Percentiles rank a stretch among this genome's conserved stretches.
These are phyloP conservation scores for Cucumis cinereus DNA, from an alignment of 306 rosid species.

Conservation along the genomic window DNA sequence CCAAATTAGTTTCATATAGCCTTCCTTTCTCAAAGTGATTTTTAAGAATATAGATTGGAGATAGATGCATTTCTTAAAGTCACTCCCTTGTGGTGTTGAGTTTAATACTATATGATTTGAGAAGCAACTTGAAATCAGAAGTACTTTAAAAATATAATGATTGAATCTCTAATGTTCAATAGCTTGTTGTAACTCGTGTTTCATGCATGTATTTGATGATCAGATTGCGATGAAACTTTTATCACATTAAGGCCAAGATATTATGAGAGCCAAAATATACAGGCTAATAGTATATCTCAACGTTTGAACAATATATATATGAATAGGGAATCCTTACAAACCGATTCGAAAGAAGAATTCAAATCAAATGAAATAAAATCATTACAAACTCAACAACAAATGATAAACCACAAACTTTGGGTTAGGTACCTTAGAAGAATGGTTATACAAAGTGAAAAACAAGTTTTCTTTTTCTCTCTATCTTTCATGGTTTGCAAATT, in stretches of 20 bases:
- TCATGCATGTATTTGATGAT: not conserved
- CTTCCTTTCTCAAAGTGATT: not conserved
- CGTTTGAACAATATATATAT: not conserved
- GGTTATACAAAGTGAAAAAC: not conserved
- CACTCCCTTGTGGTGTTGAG: not conserved
- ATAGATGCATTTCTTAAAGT: not conserved
- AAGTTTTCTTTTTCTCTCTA: not conserved
- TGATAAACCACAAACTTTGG: not conserved
- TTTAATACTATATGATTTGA: not conserved
- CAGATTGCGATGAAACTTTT: not conserved
- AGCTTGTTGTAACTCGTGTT: not conserved
- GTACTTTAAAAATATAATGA: not conserved
- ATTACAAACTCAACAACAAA: not conserved
- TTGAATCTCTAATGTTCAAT: not conserved
- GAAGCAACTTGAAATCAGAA: not conserved
- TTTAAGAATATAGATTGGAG: not conserved
- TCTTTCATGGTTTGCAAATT: constrained; percentile 56
- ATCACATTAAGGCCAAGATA: not conserved
- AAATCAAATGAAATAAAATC: not conserved
- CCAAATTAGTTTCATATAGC: not conserved
- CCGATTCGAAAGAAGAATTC: not conserved
- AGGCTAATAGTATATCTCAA: not conserved
- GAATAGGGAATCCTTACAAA: not conserved
- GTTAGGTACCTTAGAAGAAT: not conserved
- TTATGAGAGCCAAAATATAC: not conserved